phyloP scores from a whole-genome alignment of 768 basidiomycete species.

The Gyrodon lividus region DNA sequence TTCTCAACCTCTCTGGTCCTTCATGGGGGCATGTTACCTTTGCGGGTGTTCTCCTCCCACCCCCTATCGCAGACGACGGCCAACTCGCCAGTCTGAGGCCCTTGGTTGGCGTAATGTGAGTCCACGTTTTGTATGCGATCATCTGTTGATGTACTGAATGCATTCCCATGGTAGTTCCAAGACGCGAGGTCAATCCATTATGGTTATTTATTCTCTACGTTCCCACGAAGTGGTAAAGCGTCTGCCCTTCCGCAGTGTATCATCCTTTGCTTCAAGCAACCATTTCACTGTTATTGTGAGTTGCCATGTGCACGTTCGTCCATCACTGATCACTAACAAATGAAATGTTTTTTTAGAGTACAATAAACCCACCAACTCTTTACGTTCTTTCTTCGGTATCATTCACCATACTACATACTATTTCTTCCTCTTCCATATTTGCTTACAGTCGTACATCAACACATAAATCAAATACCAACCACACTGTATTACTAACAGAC shows the following conservation, averaged over 20 bases:
- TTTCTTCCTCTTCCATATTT: slow-evolving; percentile 46
- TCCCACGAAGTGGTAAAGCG: slow-evolving; percentile 52
- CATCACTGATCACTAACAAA: not conserved
- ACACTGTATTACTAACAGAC: slow-evolving; percentile 40
- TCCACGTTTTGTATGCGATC: slow-evolving; percentile 3
- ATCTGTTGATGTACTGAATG: not conserved
- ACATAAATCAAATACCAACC: slow-evolving; percentile 35
- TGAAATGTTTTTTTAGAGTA: slow-evolving; percentile 45
- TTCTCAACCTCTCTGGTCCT: slow-evolving; percentile 47
- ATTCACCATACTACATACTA: slow-evolving; percentile 49
- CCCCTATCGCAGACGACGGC: slow-evolving; percentile 25
- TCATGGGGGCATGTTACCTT: slow-evolving; percentile 36
- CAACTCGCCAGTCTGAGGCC: slow-evolving; percentile 32
- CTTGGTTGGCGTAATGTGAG: slow-evolving; percentile 37
- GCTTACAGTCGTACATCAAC: slow-evolving; percentile 40
- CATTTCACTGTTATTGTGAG: slow-evolving; percentile 60
- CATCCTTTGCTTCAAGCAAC: slow-evolving; percentile 44
- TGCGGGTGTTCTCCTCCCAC: slow-evolving; percentile 43
- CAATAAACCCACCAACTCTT: slow-evolving; percentile 52
- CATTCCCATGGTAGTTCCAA: slow-evolving; percentile 19
- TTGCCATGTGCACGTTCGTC: slow-evolving; percentile 7
- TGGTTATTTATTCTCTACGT: slow-evolving; percentile 47
- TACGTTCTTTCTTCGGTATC: slow-evolving; percentile 57
- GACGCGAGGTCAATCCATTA: slow-evolving; percentile 21
- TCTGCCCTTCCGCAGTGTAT: slow-evolving; percentile 41